Conservation (phyloP, 768 basidiomycete genomes). For the Boletellus ananas region DNA sequence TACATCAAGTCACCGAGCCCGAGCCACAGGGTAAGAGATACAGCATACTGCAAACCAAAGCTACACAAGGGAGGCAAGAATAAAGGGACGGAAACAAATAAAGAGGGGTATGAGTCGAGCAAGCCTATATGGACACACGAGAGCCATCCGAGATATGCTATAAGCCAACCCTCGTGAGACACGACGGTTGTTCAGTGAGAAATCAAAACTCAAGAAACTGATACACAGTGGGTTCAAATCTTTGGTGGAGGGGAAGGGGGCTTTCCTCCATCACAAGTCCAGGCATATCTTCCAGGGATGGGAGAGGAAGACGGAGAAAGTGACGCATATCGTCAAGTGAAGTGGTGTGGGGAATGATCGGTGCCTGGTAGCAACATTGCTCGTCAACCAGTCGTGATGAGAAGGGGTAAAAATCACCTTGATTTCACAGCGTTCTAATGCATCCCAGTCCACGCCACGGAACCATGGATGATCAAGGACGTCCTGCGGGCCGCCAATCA, state of each 20-base stretch:
- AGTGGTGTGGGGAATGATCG: slow-evolving; percentile 79
- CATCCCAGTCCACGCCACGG: slow-evolving; percentile 90
- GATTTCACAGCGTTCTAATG: slow-evolving; percentile 81
- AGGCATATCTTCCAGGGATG: slow-evolving; percentile 73
- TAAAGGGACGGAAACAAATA: slow-evolving; percentile 1
- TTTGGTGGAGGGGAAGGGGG: slow-evolving; percentile 53
- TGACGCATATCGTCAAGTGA: slow-evolving; percentile 83
- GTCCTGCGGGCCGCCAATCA: slow-evolving; percentile 89
- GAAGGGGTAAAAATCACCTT: slow-evolving; percentile 48
- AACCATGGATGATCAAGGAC: slow-evolving; percentile 94
- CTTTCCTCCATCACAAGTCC: slow-evolving; percentile 66
- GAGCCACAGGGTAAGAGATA: slow-evolving; percentile 20
- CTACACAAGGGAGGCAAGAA: slow-evolving; percentile 22
- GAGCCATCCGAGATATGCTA: slow-evolving; percentile 22
- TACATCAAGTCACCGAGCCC: not conserved
- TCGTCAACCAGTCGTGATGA: not conserved
- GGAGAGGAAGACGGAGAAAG: slow-evolving; percentile 77
- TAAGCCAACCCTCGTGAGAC: slow-evolving; percentile 19
- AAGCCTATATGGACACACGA: not conserved
- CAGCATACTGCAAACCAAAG: slow-evolving; percentile 28
- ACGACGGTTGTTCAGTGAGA: slow-evolving; percentile 4
- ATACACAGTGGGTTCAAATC: slow-evolving; percentile 63
- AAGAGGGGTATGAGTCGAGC: not conserved
- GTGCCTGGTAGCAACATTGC: slow-evolving; percentile 49
- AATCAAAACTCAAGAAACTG: slow-evolving; percentile 77